Conservation (phyloP, 73 alveolate genomes). For the Tetrahymena malaccensis region DNA sequence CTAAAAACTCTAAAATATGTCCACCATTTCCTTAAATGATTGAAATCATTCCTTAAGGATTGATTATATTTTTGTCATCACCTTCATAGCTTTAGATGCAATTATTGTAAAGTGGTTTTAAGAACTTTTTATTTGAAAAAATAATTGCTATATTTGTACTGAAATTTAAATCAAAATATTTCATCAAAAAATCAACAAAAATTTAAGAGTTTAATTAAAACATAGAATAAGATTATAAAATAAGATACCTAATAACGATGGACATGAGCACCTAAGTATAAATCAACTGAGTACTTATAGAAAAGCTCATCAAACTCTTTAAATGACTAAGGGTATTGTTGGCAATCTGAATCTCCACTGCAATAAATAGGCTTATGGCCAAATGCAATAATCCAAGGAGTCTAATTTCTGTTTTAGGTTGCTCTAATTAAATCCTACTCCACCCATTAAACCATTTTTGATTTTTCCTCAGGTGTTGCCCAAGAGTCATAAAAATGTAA, state of each 20-base stretch:
- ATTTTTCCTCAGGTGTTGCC: neutral
- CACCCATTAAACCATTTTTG: neutral
- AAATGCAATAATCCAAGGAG: slow-evolving; percentile 34
- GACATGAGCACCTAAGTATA: slow-evolving; percentile 24
- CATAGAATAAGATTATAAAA: neutral
- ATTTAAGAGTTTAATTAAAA: too few species aligned
- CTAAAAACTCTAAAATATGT: neutral
- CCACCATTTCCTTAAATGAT: neutral
- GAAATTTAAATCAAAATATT: too few species aligned
- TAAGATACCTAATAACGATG: slow-evolving; percentile 10
- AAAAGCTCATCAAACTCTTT: slow-evolving; percentile 16
- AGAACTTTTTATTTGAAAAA: neutral
- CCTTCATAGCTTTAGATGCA: neutral
- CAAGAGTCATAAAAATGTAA: neutral
- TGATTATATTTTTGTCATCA: neutral
- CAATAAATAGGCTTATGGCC: slow-evolving; percentile 37
- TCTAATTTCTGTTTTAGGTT: neutral
- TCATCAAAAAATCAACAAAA: too few species aligned
- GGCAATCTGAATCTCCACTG: slow-evolving; percentile 13
- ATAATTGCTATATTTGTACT: too few species aligned
- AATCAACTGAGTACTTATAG: slow-evolving; percentile 16
- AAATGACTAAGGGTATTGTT: neutral
- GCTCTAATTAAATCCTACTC: neutral
- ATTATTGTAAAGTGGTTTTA: neutral
- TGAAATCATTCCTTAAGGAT: neutral